Conservation (phyloP, 371 early-diverging fungal genomes). For the Lichtheimia ornata region DNA sequence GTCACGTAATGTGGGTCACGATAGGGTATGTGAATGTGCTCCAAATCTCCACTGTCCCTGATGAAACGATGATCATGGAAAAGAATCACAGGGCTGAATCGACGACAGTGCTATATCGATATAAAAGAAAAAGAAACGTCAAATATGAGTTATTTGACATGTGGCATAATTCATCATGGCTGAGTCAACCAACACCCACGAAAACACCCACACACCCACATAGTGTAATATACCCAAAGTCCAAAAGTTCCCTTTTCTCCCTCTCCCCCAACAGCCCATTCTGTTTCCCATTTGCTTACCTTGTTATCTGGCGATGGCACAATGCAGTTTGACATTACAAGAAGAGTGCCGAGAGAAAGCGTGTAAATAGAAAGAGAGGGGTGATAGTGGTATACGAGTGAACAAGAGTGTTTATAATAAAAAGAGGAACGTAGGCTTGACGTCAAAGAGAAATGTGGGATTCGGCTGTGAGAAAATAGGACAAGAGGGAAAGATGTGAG, state of each 20-base stretch:
- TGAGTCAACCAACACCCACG: too few relatives aligned
- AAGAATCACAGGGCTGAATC: constrained; percentile 42
- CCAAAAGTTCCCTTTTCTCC: neutral
- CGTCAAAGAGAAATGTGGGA: too few relatives aligned
- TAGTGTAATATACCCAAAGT: too few relatives aligned
- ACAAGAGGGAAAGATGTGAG: too few relatives aligned
- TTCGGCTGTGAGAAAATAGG: too few relatives aligned
- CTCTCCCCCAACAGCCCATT: neutral
- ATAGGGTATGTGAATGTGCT: constrained; percentile 33
- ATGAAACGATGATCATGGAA: constrained; percentile 38
- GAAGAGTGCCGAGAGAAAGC: neutral
- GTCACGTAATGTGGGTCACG: constrained; percentile 30
- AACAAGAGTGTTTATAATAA: too few relatives aligned
- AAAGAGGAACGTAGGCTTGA: too few relatives aligned
- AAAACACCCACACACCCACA: too few relatives aligned
- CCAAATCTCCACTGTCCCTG: constrained; percentile 25
- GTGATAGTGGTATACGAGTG: neutral
- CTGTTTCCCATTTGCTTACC: neutral
- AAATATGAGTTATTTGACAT: neutral
- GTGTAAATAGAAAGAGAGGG: constrained; percentile 1
- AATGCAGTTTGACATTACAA: constrained; percentile 11
- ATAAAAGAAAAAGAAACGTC: neutral
- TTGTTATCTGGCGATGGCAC: constrained; percentile 10
- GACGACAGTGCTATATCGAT: constrained; percentile 16
- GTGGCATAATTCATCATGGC: too few relatives aligned